phyloP scores from a whole-genome alignment of 441 rosid genomes.

The Raphanus hybrid region DNA sequence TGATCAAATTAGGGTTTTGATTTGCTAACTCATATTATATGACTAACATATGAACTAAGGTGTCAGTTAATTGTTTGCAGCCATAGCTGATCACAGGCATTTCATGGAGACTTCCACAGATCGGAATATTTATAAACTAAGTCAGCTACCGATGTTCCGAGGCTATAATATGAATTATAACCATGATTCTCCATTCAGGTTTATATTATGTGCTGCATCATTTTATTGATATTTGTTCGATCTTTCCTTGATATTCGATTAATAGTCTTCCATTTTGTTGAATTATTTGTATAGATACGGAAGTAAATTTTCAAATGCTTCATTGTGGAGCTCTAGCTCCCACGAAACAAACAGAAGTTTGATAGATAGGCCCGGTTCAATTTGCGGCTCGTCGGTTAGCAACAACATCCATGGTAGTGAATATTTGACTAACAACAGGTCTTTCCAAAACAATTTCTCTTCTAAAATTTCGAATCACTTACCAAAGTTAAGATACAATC shows the following conservation, averaged over 20 bases:
- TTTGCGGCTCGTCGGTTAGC: conserved; percentile 45
- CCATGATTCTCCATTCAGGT: conserved; percentile 58
- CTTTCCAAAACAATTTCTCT: conserved; percentile 37
- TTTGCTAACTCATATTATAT: conserved; percentile 11
- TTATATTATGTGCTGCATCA: background rate
- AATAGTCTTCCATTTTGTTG: background rate
- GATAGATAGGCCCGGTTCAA: conserved; percentile 45
- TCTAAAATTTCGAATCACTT: conserved; percentile 31
- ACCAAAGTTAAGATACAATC: conserved; percentile 31
- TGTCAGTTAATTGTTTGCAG: conserved; percentile 44
- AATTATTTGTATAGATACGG: conserved; percentile 50
- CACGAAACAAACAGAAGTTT: conserved; percentile 53
- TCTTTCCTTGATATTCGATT: background rate
- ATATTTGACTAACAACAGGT: conserved; percentile 27
- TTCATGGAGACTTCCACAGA: conserved; percentile 62
- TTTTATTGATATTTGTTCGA: background rate
- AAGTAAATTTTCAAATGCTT: conserved; percentile 42
- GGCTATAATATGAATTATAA: conserved; percentile 45
- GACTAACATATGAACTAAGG: background rate
- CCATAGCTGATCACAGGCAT: conserved; percentile 61
- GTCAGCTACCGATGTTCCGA: conserved; percentile 81
- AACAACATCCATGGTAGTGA: conserved; percentile 46
- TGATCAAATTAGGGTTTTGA: conserved; percentile 1
- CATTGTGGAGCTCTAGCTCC: conserved; percentile 52
- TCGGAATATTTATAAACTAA: conserved; percentile 67